Evolutionary conservation across 139 green algal genomes (phyloP), one percentile per base, ranked within the genome.

Genomic region (Closterium sp.): DNA sequence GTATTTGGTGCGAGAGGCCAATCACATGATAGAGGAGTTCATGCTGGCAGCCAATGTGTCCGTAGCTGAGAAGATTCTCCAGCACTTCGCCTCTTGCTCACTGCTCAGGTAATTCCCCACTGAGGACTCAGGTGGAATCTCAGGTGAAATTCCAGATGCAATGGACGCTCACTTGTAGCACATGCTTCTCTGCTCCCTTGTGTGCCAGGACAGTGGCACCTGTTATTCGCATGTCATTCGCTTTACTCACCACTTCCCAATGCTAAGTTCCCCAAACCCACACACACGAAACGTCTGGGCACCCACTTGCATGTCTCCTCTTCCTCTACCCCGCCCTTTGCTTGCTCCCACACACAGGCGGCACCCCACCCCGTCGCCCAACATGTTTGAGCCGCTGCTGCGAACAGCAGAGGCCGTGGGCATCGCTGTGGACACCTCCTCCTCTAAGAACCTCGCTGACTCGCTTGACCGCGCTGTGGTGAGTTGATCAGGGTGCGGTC

Each of bases 11-110:
- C 94, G 95, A 1, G 97, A 99, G 85, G 97, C 98, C 79, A 99
- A 99, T 95, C 95, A 97, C 89, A 99, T 99, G 97, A 97, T 99
- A 50, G 98, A 99, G 95, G 98, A 99, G 96, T 98, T 99, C 96
- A 99, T 99, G 98, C 95, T 99, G 30, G 92, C 99, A 34, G 98
- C 97, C 91, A 99, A 99, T 93, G 94, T 97, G 28, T 96, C 97
- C 17, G 97, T 98, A 17, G 98, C 97, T 9, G 94, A 97, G 86
- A 96, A 97, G 92, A 98, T 97, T 10, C 95, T 98, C 62, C 9
- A 89, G 0, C 42, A 88, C 73, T 96, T 94, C 88, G 91, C 94
- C n/a, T 30, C 34, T n/a, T 91, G 22, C 70, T 93, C 94, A 2
- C 42, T 96, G 32, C 93, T 96, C 9, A 85, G 95, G 91, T 87